Evolutionary conservation across 331 rosid species (phyloP), one percentile per base, ranked within the genome.

Genomic region (Quercus lobata): DNA sequence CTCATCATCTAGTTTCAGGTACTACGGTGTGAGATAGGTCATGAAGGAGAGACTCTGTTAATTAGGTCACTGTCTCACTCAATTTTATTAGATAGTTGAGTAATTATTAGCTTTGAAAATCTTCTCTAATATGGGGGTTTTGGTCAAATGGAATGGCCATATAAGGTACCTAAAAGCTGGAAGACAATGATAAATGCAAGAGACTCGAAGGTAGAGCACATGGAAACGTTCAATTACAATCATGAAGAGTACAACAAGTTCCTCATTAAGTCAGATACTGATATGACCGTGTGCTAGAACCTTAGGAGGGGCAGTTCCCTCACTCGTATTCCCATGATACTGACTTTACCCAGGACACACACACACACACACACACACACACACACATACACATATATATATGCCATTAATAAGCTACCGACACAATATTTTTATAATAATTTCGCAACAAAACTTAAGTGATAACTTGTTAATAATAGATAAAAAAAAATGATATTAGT

Each of bases 151-250:
- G 17, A 49, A 12, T 49, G 54, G 54, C 17, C 54, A 49, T 12
- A 49, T 12, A 11, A 49, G 4, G 54, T 11, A 3, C 54, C 54
- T 12, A 49, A 49, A 12, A 27, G 10, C 44, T 5, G 41, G 14
- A 60, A 52, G 37, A 27, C 5, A 60, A 30, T 9, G 10, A 25
- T 27, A 62, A 25, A 62, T 27, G 37, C 30, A 71, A 29, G 35
- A 52, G 34, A 46, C 55, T 21, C 32, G 35, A 76, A 76, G 55
- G 57, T 15, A n/a, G 71, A 58, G 80, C 81, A 69, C 76, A 14
- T 57, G 71, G 71, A 22, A 30, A 57, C 54, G 56, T 35, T 35
- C 49, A 41, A 41, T 70, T 25, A 18, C 72, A 76, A 27, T 76
- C 19, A 76, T 63, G 22, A 53, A 27, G 25, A 14, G 24, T 55